Percentiles rank a stretch among this genome's conserved stretches.
Evolutionary conservation across 2,329 filamentous ascomycete genomes (phyloP).

Genomic region (Aureobasidium sp.): DNA sequence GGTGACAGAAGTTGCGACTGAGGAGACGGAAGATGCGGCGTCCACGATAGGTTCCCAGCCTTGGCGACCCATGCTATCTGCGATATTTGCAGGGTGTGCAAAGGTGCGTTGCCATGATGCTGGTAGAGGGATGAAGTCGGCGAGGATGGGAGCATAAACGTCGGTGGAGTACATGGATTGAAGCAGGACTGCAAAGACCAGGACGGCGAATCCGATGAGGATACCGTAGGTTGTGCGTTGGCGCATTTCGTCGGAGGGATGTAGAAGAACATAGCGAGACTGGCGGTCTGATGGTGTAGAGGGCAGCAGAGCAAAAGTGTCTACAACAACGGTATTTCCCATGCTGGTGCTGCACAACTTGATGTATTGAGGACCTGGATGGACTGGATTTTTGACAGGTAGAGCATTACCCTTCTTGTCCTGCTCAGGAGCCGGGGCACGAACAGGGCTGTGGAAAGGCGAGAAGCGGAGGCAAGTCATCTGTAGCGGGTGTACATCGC

Average conservation of each 20-base stretch:
- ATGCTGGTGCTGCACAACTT: conserved; percentile 77
- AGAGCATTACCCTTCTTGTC: conserved; percentile 17
- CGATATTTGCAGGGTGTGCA: conserved; percentile 17
- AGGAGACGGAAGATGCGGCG: conserved; percentile 17
- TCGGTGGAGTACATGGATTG: conserved; percentile 50
- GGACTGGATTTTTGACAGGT: conserved; percentile 15
- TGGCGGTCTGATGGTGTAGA: conserved; percentile 37
- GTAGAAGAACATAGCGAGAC: conserved; percentile 61
- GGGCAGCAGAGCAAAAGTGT: conserved; percentile 61
- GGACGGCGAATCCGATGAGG: conserved; percentile 52
- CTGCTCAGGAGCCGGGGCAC: conserved; percentile 20
- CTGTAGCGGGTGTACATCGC: conserved; percentile 47
- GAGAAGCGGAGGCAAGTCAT: conserved; percentile 48
- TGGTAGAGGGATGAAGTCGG: conserved; percentile 52
- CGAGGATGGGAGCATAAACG: conserved; percentile 46
- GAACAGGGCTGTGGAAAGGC: conserved; percentile 34
- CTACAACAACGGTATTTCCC: conserved; percentile 69
- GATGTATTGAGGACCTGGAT: conserved; percentile 48
- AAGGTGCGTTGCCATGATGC: conserved; percentile 32
- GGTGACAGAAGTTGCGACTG: conserved; percentile 13
- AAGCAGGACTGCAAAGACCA: conserved; percentile 57
- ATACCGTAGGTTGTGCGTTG: conserved; percentile 48
- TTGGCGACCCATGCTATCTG: conserved; percentile 9
- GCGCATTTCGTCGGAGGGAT: conserved; percentile 43
- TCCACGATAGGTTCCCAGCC: conserved; percentile 12